Evolutionary conservation across 495 filamentous ascomycete genomes (phyloP).

Genomic region (Annulohypoxylon maeteangense): DNA sequence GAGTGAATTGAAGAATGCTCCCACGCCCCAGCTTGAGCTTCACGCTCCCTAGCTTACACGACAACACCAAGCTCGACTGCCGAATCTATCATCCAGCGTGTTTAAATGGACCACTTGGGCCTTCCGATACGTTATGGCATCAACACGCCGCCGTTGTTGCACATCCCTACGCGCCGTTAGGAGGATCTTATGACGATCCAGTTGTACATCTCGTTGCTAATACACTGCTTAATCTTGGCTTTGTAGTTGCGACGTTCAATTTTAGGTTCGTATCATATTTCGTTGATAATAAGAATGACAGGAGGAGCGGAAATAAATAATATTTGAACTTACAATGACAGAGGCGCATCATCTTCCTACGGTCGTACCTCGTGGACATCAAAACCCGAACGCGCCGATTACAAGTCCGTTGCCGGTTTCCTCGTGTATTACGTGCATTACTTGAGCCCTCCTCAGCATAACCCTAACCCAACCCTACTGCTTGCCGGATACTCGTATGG

Average conservation of each 20-base stretch:
- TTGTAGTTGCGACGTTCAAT: constrained; percentile 88
- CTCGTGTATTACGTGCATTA: constrained; percentile 75
- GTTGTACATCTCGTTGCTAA: constrained; percentile 72
- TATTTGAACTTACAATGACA: constrained; percentile 48
- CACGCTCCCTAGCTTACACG: constrained; percentile 84
- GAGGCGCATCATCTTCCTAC: constrained; percentile 79
- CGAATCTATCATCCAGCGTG: constrained; percentile 77
- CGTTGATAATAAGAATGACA: neutral
- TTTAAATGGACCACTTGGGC: constrained; percentile 42
- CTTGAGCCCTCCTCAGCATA: constrained; percentile 45
- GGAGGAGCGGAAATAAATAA: neutral
- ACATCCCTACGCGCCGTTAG: constrained; percentile 90
- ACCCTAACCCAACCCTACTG: constrained; percentile 54
- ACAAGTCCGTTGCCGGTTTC: constrained; percentile 81
- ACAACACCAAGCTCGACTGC: constrained; percentile 77
- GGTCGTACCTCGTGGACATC: constrained; percentile 88
- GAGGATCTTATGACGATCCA: constrained; percentile 85
- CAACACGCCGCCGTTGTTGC: constrained; percentile 80
- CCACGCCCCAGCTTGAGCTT: constrained; percentile 74
- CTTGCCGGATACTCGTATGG: constrained; percentile 94
- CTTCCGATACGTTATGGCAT: constrained; percentile 47
- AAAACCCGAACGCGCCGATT: constrained; percentile 82
- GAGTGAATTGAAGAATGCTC: constrained; percentile 45
- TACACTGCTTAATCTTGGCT: constrained; percentile 73
- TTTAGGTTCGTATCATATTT: constrained; percentile 72